Conservation (phyloP, 805 yeast species). For the Maudiozyma bulderi region DNA sequence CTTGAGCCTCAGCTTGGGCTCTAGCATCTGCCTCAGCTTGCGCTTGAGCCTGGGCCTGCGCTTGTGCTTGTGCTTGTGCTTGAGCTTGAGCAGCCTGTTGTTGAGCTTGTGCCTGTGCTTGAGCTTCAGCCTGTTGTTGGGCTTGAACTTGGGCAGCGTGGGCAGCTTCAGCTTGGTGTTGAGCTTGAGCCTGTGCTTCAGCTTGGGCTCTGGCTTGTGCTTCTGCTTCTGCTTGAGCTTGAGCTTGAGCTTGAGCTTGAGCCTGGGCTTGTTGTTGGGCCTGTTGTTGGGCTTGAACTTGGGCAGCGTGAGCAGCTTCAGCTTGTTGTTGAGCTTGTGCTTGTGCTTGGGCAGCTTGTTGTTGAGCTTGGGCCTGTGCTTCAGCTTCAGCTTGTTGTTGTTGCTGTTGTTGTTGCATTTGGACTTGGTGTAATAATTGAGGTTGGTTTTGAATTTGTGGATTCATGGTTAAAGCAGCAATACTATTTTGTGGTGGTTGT, state of each 20-base stretch:
- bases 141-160: constrained; percentile 4
- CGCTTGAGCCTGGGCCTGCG: constrained; percentile 1
- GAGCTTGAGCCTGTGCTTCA: constrained; percentile 4
- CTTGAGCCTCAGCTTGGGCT: constrained; percentile 1
- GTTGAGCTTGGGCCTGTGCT: neutral
- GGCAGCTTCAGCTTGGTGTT: constrained; percentile 6
- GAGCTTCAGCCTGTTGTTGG: constrained; percentile 3
- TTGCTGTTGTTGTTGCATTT: constrained; percentile 2
- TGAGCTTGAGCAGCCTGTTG: neutral
- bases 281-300: constrained; percentile 4
- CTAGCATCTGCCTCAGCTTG: constrained; percentile 2
- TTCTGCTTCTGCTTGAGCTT: neutral
- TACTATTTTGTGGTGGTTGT: constrained; percentile 18
- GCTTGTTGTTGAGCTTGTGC: constrained; percentile 7
- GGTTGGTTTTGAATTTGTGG: constrained; percentile 28
- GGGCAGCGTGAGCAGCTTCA: constrained; percentile 5
- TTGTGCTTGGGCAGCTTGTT: constrained; percentile 2
- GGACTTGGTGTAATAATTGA: constrained; percentile 5
- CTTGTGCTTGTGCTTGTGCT: neutral
- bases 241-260: neutral
- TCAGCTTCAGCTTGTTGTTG: constrained; percentile 3
- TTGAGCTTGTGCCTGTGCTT: constrained; percentile 4
- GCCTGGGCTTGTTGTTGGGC: constrained; percentile 3
- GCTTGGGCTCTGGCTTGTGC: neutral
- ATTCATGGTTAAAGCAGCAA: constrained; percentile 6